These are phyloP conservation scores for Begonia peltatifolia DNA, from an alignment of 306 rosid genomes.

Conservation along the genomic window DNA sequence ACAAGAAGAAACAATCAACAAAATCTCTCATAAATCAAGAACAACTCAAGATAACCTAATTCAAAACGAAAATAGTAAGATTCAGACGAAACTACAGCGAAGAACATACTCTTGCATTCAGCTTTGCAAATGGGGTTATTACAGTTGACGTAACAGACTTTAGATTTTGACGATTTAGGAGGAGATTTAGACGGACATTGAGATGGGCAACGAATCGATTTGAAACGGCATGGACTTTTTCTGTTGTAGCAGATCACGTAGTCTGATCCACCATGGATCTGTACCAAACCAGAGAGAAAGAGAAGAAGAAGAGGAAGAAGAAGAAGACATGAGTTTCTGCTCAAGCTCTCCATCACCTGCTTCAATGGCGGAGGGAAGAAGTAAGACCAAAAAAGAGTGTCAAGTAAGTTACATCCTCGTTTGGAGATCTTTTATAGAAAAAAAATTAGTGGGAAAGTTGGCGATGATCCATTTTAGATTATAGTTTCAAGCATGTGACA, in stretches of 20 bases:
- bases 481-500: background rate
- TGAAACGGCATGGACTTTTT: slow-evolving; percentile 34
- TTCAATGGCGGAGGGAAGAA: slow-evolving; percentile 5
- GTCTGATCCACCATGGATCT: slow-evolving; percentile 10
- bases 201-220: slow-evolving; percentile 32
- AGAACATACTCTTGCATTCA: slow-evolving; percentile 51
- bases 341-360: slow-evolving; percentile 18
- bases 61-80: background rate
- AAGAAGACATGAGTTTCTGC: slow-evolving; percentile 5
- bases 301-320: slow-evolving; percentile 12
- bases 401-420: background rate
- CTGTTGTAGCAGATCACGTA: slow-evolving; percentile 16
- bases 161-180: slow-evolving; percentile 30
- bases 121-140: slow-evolving; percentile 55
- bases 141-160: slow-evolving; percentile 60
- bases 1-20: background rate
- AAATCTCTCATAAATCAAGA: too few relatives aligned
- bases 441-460: slow-evolving; percentile 13
- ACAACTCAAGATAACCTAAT: background rate
- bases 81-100: background rate
- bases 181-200: slow-evolving; percentile 48
- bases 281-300: slow-evolving; percentile 21
- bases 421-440: slow-evolving; percentile 9
- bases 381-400: background rate
- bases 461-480: slow-evolving; percentile 4